Conservation (phyloP, 768 basidiomycete species). For the Mycena alexandri region DNA sequence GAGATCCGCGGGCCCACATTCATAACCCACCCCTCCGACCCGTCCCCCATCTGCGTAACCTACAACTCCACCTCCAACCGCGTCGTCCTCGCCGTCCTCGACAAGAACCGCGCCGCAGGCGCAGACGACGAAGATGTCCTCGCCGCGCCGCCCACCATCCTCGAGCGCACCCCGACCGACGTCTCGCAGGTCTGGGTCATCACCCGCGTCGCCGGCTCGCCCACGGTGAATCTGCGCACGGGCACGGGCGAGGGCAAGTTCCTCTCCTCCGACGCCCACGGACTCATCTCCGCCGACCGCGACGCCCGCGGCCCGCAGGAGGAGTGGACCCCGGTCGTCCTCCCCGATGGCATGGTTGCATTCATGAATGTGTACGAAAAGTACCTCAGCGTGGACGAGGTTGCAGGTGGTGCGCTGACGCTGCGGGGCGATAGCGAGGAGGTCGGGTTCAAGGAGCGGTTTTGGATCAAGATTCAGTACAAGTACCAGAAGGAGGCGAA, state of each 20-base stretch:
- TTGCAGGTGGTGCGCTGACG: constrained; percentile 83
- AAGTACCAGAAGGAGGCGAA: constrained; percentile 89
- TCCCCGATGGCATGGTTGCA: constrained; percentile 88
- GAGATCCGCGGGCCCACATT: constrained; percentile 93
- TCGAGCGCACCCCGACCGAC: constrained; percentile 81
- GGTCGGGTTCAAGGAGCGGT: constrained; percentile 88
- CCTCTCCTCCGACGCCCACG: constrained; percentile 88
- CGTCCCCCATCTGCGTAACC: constrained; percentile 80
- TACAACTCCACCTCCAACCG: constrained; percentile 83
- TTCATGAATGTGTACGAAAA: constrained; percentile 93
- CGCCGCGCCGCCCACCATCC: constrained; percentile 57
- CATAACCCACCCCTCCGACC: constrained; percentile 85
- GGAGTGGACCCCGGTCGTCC: constrained; percentile 89
- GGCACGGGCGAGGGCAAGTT: constrained; percentile 93
- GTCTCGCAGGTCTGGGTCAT: constrained; percentile 93
- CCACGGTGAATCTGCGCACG: constrained; percentile 88
- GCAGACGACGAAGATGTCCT: constrained; percentile 57
- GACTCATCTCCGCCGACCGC: constrained; percentile 84
- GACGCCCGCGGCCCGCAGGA: constrained; percentile 95
- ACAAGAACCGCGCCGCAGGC: constrained; percentile 57
- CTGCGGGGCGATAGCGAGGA: constrained; percentile 88
- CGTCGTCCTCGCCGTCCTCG: constrained; percentile 73
- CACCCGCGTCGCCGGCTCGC: constrained; percentile 86
- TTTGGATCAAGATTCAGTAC: constrained; percentile 90
- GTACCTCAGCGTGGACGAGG: constrained; percentile 87